Conservation (phyloP, 2,329 filamentous ascomycete species). For the Nigrospora oryzae region DNA sequence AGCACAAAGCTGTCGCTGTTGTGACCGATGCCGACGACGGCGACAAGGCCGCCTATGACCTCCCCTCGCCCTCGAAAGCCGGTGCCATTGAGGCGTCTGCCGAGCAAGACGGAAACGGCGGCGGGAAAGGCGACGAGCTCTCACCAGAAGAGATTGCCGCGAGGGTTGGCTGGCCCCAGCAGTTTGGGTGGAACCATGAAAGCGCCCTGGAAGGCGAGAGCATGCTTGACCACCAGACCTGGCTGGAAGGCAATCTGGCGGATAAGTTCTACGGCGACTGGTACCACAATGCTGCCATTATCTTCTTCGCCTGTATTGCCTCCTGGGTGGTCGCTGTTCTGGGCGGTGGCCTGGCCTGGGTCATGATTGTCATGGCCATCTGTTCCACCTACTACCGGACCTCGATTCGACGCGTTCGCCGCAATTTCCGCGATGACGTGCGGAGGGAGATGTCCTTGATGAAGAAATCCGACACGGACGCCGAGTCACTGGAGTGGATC, state of each 20-base stretch:
- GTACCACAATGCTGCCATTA: slow-evolving; percentile 96
- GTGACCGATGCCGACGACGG: slow-evolving; percentile 75
- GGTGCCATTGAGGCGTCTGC: slow-evolving; percentile 52
- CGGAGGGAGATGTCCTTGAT: slow-evolving; percentile 74
- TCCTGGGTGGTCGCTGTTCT: slow-evolving; percentile 88
- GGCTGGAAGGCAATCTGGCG: slow-evolving; percentile 73
- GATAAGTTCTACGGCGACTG: slow-evolving; percentile 94
- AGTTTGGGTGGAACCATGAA: slow-evolving; percentile 64
- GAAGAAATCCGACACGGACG: slow-evolving; percentile 79
- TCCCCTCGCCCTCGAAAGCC: slow-evolving; percentile 65
- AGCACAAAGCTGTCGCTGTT: slow-evolving; percentile 59
- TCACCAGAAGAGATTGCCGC: slow-evolving; percentile 42
- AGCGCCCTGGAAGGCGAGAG: slow-evolving; percentile 52
- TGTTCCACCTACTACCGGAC: slow-evolving; percentile 97
- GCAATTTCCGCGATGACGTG: slow-evolving; percentile 94
- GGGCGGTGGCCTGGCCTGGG: slow-evolving; percentile 86
- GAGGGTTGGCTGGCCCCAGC: slow-evolving; percentile 79
- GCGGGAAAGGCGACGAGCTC: slow-evolving; percentile 45
- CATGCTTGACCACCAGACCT: slow-evolving; percentile 80
- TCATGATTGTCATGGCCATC: slow-evolving; percentile 84
- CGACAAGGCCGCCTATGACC: slow-evolving; percentile 60
- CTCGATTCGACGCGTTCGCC: slow-evolving; percentile 82
- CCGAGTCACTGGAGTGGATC: slow-evolving; percentile 95
- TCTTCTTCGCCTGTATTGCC: slow-evolving; percentile 81
- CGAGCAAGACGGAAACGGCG: slow-evolving; percentile 39